phyloP scores from a whole-genome alignment of 225 moss, liverwort and hornwort species.

The Straminergon stramineum region DNA sequence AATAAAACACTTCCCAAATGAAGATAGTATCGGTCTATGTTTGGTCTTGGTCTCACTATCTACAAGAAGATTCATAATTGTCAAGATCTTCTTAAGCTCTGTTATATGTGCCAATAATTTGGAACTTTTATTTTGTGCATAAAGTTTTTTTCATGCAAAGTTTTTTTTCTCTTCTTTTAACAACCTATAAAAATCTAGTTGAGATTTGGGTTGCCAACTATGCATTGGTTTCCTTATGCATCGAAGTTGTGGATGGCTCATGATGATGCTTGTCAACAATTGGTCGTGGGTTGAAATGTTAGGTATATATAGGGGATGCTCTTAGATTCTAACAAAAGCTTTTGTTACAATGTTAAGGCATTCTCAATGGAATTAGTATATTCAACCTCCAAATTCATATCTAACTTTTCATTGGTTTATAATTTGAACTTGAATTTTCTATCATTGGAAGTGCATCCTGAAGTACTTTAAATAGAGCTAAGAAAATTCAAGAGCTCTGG shows the following conservation, averaged over 20 bases:
- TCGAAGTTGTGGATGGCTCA: rapidly evolving
- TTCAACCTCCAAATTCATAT: too few relatives aligned
- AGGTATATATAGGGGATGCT: neutral
- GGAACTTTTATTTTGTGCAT: neutral
- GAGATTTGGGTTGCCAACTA: rapidly evolving
- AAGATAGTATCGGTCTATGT: too few relatives aligned
- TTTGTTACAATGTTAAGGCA: too few relatives aligned
- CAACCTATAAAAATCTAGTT: neutral
- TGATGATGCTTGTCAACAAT: rapidly evolving
- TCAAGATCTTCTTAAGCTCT: neutral
- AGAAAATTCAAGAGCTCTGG: neutral
- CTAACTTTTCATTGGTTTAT: too few relatives aligned
- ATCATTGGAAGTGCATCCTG: too few relatives aligned
- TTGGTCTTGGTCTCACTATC: too few relatives aligned
- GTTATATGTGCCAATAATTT: too few relatives aligned
- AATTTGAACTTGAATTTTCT: too few relatives aligned
- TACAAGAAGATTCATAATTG: neutral
- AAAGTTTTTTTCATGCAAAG: neutral
- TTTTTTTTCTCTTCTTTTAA: too few relatives aligned
- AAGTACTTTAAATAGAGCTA: too few relatives aligned
- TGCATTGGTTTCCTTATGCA: neutral
- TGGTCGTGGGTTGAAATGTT: rapidly evolving
- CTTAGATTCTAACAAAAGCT: neutral
- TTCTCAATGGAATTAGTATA: too few relatives aligned
- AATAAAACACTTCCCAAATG: too few relatives aligned